Evolutionary conservation across 768 basidiomycete genomes (phyloP).

Genomic region (Fistulinella prunicolor): DNA sequence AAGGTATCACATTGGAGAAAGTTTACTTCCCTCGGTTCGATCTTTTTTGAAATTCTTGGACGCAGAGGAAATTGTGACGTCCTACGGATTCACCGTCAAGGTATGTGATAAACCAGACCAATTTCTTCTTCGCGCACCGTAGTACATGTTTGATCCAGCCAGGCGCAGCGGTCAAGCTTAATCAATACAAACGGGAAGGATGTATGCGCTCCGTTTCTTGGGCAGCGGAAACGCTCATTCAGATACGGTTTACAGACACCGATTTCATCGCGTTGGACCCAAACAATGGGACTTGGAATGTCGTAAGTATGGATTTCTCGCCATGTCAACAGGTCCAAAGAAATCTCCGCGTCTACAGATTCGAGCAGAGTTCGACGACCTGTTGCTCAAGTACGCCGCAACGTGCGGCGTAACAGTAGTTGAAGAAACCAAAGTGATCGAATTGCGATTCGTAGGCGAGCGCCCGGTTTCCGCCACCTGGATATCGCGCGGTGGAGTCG

Average conservation of each 20-base stretch:
- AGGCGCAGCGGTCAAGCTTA: constrained; percentile 8
- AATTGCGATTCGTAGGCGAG: constrained; percentile 2
- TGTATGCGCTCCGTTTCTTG: background rate
- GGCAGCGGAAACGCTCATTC: background rate
- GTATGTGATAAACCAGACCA: background rate
- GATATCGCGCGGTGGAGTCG: background rate
- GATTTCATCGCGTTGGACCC: constrained; percentile 4
- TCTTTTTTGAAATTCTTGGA: constrained; percentile 10
- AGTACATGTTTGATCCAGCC: background rate
- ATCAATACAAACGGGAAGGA: constrained; percentile 14
- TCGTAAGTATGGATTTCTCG: background rate
- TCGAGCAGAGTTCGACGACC: constrained; percentile 8
- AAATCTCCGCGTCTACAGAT: background rate
- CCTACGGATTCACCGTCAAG: constrained; percentile 10
- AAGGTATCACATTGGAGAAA: constrained; percentile 19
- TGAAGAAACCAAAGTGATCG: constrained; percentile 7
- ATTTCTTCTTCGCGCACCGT: background rate
- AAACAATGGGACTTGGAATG: constrained; percentile 7
- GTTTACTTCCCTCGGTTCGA: constrained; percentile 4
- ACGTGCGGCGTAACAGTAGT: background rate
- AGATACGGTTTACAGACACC: background rate
- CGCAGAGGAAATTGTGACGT: constrained; percentile 6
- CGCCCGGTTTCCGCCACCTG: constrained; percentile 2
- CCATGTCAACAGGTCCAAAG: background rate
- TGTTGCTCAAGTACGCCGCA: background rate